Evolutionary conservation across 2,329 filamentous ascomycete genomes (phyloP), one percentile per base, ranked within the genome.

Genomic region (Colletotrichum nymphaeae): DNA sequence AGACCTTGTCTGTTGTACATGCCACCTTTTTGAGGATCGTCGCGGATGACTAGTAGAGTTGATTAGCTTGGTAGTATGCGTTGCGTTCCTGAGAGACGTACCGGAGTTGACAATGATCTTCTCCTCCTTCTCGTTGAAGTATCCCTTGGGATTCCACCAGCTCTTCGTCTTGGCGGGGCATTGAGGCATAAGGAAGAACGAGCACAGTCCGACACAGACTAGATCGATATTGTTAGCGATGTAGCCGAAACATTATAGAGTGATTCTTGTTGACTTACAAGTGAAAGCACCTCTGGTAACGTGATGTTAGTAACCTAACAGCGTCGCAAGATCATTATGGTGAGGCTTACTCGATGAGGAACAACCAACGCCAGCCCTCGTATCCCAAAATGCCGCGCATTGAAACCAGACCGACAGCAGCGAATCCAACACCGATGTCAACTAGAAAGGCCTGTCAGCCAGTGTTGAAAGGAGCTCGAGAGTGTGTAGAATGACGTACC

Each of bases 1-100:
- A 91, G 82, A 0, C 86, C 85, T 77, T 90, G 84, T 6, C 89
- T 85, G 70, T 90, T 91, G 77, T 90, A 87, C 87, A 91, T 90
- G 63, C 86, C 85, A 52, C 85, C 85, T 76, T 88, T 88, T 4
- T 84, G 84, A 1, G 88, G 88, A 71, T 90, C 89, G 64, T 91
- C 89, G 2, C 89, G 85, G 2, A 84, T 81, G 16, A 88, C 83
- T 4, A 87, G 35, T 6, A 49, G 14, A 2, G 8, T 32, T 12
- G 3, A 6, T 19, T 0, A 14, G 8, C 1, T 11, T 3, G 2
- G 3, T 0, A 4, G 6, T 5, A 9, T 8, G 0, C 8, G 9
- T 12, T 16, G 12, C 7, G 3, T n/a, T n/a, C 1, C 2, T 1
- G 26, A 1, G 22, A 16, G 4, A 26, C 42, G 12, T 14, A 87